phyloP scores from a whole-genome alignment of 345 rosid genomes.

The Bretschneidera sinensis region DNA sequence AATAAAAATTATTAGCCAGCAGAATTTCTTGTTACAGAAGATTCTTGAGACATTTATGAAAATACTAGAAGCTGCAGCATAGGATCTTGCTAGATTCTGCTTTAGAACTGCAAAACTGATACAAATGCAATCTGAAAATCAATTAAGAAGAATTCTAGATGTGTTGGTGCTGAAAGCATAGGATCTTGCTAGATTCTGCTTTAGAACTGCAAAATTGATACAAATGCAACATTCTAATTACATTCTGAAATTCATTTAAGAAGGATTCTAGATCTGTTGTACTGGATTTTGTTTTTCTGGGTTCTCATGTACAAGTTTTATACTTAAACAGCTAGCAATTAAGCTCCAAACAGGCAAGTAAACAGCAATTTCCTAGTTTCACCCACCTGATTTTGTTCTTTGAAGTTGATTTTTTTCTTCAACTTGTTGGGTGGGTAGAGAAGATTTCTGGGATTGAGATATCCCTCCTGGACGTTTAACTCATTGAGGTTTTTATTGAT shows the following conservation, averaged over 20 bases:
- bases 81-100: not conserved
- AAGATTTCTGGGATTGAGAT: conserved; percentile 13
- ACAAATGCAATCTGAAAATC: not conserved
- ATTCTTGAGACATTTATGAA: not conserved
- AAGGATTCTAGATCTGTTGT: too few relatives aligned
- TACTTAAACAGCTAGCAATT: not conserved
- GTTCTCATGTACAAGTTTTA: not conserved
- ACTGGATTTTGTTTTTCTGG: not conserved
- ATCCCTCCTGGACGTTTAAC: too few relatives aligned
- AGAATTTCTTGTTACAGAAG: not conserved
- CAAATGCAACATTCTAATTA: too few relatives aligned
- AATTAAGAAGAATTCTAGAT: too few relatives aligned
- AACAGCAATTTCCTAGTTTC: too few relatives aligned
- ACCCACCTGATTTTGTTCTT: too few relatives aligned
- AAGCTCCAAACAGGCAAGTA: not conserved
- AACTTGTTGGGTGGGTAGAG: conserved; percentile 9
- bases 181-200: too few relatives aligned
- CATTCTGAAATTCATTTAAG: too few relatives aligned
- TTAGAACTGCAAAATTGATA: too few relatives aligned
- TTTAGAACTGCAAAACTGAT: not conserved
- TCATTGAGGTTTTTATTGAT: too few relatives aligned
- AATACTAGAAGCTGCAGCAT: not conserved
- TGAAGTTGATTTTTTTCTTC: not conserved
- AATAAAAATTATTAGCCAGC: not conserved
- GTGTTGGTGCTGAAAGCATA: too few relatives aligned